Percentiles rank a stretch among this genome's conserved stretches.
phyloP scores from a whole-genome alignment of 148 eudicot species.

The Persicaria tinctoria region DNA sequence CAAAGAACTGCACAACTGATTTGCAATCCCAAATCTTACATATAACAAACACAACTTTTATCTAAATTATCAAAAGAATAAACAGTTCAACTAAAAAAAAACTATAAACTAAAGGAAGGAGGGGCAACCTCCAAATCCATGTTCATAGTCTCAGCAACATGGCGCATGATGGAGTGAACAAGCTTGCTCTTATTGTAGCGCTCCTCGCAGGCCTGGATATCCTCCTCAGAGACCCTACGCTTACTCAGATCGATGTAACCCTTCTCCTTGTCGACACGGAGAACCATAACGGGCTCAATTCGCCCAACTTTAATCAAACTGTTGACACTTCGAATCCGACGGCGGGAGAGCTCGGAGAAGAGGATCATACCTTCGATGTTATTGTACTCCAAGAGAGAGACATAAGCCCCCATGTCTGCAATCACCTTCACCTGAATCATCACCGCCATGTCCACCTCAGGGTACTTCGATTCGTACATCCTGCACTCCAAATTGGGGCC shows the following conservation, averaged over 20 bases:
- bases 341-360: slow-evolving; percentile 85
- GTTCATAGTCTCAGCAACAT: slow-evolving; percentile 74
- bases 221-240: slow-evolving; percentile 86
- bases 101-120: not conserved
- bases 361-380: slow-evolving; percentile 98
- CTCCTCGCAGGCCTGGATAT: slow-evolving; percentile 79
- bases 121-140: slow-evolving; percentile 65
- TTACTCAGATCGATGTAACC: slow-evolving; percentile 94
- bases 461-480: slow-evolving; percentile 84
- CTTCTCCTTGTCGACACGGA: slow-evolving; percentile 75
- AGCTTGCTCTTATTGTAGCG: slow-evolving; percentile 94
- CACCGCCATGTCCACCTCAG: slow-evolving; percentile 89
- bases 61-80: not conserved
- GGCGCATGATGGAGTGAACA: slow-evolving; percentile 96
- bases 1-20: not conserved
- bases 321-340: slow-evolving; percentile 83
- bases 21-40: not conserved
- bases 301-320: slow-evolving; percentile 90
- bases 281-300: slow-evolving; percentile 91
- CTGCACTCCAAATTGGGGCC: slow-evolving; percentile 71
- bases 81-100: not conserved
- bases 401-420: slow-evolving; percentile 93
- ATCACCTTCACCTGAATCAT: slow-evolving; percentile 95
- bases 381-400: slow-evolving; percentile 80
- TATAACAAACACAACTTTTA: not conserved